Percentiles rank a stretch among this genome's conserved stretches.
Conservation (phyloP, 1,139 yeast genomes). For the Sugiyamaella japonica region DNA sequence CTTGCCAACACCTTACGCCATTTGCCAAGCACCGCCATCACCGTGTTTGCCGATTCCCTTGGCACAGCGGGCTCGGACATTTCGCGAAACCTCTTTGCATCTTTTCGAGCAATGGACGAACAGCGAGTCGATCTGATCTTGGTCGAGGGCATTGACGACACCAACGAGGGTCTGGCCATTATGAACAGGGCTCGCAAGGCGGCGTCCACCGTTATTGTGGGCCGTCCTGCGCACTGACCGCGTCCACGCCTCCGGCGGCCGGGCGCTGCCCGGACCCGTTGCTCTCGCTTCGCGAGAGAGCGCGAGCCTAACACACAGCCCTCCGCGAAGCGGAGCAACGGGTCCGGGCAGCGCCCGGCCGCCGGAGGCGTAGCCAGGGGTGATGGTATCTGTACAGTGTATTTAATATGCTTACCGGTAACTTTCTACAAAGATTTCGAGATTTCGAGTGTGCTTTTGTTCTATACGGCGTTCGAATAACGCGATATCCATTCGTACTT, state of each 20-base stretch:
- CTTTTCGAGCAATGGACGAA: slow-evolving; percentile 67
- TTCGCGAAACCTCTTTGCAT: slow-evolving; percentile 70
- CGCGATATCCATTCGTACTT: slow-evolving; percentile 30
- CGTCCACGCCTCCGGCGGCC: too few species aligned
- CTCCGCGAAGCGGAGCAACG: not conserved
- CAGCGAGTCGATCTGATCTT: slow-evolving; percentile 60
- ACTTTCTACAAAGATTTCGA: slow-evolving; percentile 10
- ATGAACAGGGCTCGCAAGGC: slow-evolving; percentile 92
- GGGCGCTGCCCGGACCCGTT: too few species aligned
- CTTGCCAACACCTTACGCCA: slow-evolving; percentile 20
- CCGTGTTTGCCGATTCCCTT: slow-evolving; percentile 48
- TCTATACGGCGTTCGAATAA: slow-evolving; percentile 25
- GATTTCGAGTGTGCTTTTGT: not conserved
- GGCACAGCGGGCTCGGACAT: slow-evolving; percentile 64
- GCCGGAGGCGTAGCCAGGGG: not conserved
- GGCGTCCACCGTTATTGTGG: slow-evolving; percentile 50
- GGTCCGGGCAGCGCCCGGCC: not conserved
- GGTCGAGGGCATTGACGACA: slow-evolving; percentile 71
- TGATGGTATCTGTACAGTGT: slow-evolving; percentile 7
- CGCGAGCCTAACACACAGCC: too few species aligned
- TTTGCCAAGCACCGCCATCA: slow-evolving; percentile 10
- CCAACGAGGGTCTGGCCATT: slow-evolving; percentile 83
- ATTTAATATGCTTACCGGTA: slow-evolving; percentile 9
- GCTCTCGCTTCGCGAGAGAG: too few species aligned
- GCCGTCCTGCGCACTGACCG: too few species aligned